Conservation (phyloP, 805 yeast genomes). For the Lipomyces chichibuensis region DNA sequence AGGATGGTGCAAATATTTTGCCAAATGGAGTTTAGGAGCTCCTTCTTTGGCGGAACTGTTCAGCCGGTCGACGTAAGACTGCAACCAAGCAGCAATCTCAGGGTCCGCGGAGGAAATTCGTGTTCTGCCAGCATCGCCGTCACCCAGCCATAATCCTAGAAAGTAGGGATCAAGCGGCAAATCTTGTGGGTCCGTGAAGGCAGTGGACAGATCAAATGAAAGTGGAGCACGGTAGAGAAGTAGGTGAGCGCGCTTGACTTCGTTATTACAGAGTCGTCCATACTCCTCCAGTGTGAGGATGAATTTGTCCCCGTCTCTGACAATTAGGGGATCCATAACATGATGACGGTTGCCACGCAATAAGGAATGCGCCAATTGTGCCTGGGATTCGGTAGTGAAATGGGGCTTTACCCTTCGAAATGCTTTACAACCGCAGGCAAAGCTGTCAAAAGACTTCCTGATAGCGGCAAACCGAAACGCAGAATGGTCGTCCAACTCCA, state of each 20-base stretch:
- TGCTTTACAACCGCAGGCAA: neutral
- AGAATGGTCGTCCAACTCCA: neutral
- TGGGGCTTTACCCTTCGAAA: neutral
- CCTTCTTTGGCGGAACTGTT: neutral
- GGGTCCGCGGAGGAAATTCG: neutral
- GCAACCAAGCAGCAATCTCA: neutral
- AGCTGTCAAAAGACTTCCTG: neutral
- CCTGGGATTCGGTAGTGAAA: neutral
- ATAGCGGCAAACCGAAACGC: neutral
- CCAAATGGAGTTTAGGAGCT: neutral
- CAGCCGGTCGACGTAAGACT: neutral
- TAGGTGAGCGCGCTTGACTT: neutral
- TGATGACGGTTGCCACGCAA: neutral
- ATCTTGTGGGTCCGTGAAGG: neutral
- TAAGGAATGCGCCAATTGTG: neutral
- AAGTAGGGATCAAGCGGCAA: neutral
- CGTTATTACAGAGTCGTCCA: neutral
- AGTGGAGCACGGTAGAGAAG: neutral
- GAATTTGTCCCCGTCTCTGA: neutral
- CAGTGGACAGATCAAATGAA: neutral
- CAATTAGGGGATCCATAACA: neutral
- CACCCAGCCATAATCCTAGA: neutral
- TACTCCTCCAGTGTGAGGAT: neutral
- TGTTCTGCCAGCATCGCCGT: neutral
- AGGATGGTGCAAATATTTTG: neutral